Evolutionary conservation across 306 rosid species (phyloP).

Genomic region (Leucaena leucocephala): DNA sequence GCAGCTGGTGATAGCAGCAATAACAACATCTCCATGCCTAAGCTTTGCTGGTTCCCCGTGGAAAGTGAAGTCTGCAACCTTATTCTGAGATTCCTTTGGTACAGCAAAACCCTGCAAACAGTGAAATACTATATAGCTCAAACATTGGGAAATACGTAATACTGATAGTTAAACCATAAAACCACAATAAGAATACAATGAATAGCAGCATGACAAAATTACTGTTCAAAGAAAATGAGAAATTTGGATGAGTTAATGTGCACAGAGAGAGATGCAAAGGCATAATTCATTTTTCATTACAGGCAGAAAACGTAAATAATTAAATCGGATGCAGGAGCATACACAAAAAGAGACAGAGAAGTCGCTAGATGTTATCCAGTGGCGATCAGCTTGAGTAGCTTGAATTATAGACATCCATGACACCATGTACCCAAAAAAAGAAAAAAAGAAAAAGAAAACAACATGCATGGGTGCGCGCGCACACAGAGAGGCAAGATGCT

Average conservation of each 20-base stretch:
- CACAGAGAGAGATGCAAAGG: slow-evolving; percentile 1
- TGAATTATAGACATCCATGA: not conserved
- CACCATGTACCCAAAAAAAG: not conserved
- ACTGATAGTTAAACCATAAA: slow-evolving; percentile 1
- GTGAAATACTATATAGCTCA: slow-evolving; percentile 44
- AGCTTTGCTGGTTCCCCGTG: slow-evolving; percentile 75
- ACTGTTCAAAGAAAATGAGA: not conserved
- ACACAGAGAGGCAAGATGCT: not conserved
- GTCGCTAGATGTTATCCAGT: not conserved
- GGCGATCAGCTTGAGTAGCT: not conserved
- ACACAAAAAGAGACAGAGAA: not conserved
- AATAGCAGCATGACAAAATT: not conserved
- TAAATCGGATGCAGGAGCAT: not conserved
- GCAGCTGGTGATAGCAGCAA: slow-evolving; percentile 99
- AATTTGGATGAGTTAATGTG: slow-evolving; percentile 2
- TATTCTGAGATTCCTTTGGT: slow-evolving; percentile 73
- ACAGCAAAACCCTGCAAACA: slow-evolving; percentile 87
- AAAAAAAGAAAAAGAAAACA: too few species aligned
- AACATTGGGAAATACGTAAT: slow-evolving; percentile 18
- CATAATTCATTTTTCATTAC: slow-evolving; percentile 4
- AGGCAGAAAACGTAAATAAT: not conserved
- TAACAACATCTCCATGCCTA: slow-evolving; percentile 93
- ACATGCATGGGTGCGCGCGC: not conserved
- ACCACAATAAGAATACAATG: slow-evolving; percentile 13
- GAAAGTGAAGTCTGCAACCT: slow-evolving; percentile 69